Evolutionary conservation across 805 yeast species (phyloP).

Genomic region (Myxozyma melibiosi): DNA sequence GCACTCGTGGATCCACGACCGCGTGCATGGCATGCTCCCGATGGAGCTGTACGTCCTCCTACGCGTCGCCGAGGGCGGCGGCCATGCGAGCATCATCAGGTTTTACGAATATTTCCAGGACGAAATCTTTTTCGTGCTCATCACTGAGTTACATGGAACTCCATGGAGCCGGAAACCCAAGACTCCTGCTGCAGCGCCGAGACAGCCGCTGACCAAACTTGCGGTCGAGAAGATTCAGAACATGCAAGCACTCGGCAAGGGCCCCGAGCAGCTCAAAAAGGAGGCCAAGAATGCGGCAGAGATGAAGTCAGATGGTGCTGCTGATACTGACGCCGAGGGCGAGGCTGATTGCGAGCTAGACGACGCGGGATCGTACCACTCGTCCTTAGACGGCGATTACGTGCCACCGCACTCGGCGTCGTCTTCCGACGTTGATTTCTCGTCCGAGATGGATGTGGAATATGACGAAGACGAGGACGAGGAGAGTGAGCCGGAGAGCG

Average conservation of each 20-base stretch:
- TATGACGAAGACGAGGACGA: slow-evolving; percentile 8
- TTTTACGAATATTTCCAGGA: slow-evolving; percentile 26
- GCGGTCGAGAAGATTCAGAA: slow-evolving; percentile 2
- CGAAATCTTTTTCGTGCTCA: slow-evolving; percentile 22
- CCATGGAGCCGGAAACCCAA: slow-evolving; percentile 27
- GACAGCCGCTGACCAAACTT: slow-evolving; percentile 15
- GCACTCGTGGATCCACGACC: slow-evolving; percentile 25
- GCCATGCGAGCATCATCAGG: slow-evolving; percentile 27
- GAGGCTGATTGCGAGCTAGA: slow-evolving; percentile 2
- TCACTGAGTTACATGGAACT: slow-evolving; percentile 31
- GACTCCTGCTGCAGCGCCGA: not conserved
- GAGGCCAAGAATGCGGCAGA: not conserved
- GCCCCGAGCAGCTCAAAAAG: not conserved
- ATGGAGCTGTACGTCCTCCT: slow-evolving; percentile 26
- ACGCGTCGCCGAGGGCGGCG: slow-evolving; percentile 13
- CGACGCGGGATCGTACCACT: slow-evolving; percentile 20
- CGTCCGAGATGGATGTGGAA: slow-evolving; percentile 13
- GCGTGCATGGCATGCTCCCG: slow-evolving; percentile 25
- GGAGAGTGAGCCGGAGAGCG: not conserved
- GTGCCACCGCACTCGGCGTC: slow-evolving; percentile 13
- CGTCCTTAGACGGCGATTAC: slow-evolving; percentile 25
- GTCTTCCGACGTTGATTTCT: slow-evolving; percentile 12
- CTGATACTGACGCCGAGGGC: slow-evolving; percentile 12
- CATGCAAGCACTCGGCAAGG: not conserved
- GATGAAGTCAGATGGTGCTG: not conserved